Evolutionary conservation across 345 rosid genomes (phyloP).

Genomic region (Pistacia vera): DNA sequence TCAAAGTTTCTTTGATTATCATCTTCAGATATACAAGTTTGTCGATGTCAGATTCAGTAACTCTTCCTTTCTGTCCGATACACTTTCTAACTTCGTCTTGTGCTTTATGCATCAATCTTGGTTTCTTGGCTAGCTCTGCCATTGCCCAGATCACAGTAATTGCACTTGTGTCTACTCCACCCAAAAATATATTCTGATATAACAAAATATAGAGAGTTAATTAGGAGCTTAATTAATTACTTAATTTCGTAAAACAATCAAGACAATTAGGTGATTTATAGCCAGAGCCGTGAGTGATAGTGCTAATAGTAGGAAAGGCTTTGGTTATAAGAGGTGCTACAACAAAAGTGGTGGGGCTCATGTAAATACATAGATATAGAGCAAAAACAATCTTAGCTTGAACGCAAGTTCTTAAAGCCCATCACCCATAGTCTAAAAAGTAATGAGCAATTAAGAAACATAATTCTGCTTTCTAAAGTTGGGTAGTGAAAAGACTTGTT

Average conservation of each 20-base stretch:
- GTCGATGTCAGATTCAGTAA: slow-evolving; percentile 32
- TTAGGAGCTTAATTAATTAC: not conserved
- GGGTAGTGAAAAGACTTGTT: no score
- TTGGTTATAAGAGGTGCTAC: no score
- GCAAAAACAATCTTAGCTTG: no score
- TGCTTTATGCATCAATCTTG: slow-evolving; percentile 58
- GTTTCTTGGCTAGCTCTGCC: slow-evolving; percentile 52
- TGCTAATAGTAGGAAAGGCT: not conserved
- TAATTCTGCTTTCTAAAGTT: no score
- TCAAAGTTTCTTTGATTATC: slow-evolving; percentile 51
- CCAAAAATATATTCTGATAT: slow-evolving; percentile 51
- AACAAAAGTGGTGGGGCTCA: no score
- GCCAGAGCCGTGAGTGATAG: not conserved
- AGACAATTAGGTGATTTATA: no score
- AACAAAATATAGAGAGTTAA: not conserved
- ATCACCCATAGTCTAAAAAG: no score
- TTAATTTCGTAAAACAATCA: no score
- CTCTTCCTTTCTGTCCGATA: slow-evolving; percentile 38
- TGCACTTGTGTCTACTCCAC: slow-evolving; percentile 54
- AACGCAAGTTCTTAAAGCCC: no score
- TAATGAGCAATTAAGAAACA: no score
- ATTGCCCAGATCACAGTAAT: slow-evolving; percentile 57
- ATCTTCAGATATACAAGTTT: slow-evolving; percentile 40
- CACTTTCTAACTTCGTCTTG: slow-evolving; percentile 52
- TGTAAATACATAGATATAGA: no score